Percentiles rank a stretch among this genome's conserved stretches.
Conservation (phyloP, 2,329 filamentous ascomycete genomes). For the Hawksworthiomyces lignivorus region DNA sequence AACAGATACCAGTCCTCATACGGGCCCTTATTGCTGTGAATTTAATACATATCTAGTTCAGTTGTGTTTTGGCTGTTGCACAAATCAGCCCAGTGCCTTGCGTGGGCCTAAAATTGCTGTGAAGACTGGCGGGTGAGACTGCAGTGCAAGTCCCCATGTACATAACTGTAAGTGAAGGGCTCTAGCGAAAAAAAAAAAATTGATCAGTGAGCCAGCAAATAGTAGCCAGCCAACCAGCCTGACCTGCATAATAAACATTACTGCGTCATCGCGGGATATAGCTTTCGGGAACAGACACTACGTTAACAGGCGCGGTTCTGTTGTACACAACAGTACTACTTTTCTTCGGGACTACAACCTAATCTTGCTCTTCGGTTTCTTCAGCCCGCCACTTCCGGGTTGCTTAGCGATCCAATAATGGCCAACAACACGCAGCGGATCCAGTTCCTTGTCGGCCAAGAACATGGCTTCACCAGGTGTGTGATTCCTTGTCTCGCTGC, state of each 20-base stretch:
- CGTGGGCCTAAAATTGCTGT: too few species aligned
- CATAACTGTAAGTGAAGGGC: too few species aligned
- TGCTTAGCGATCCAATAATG: constrained; percentile 5
- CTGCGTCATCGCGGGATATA: constrained; percentile 11
- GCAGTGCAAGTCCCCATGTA: too few species aligned
- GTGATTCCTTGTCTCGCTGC: background rate
- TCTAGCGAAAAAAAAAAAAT: too few species aligned
- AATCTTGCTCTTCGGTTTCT: background rate
- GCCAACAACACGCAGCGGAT: constrained; percentile 15
- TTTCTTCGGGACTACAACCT: background rate
- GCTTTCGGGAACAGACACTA: constrained; percentile 2
- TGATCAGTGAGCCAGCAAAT: too few species aligned
- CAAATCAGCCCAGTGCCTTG: too few species aligned
- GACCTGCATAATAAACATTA: constrained; percentile 1
- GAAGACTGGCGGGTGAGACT: too few species aligned
- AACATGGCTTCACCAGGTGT: constrained; percentile 15
- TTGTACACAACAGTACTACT: background rate
- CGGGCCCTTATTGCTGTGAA: too few species aligned
- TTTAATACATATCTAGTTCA: too few species aligned
- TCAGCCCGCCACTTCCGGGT: background rate
- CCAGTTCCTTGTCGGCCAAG: constrained; percentile 14
- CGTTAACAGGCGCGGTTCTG: background rate
- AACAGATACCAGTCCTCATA: too few species aligned
- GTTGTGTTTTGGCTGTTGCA: too few species aligned
- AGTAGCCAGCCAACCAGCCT: constrained; percentile 2